phyloP scores from a whole-genome alignment of 306 rosid genomes.

The Trifolium fragiferum region DNA sequence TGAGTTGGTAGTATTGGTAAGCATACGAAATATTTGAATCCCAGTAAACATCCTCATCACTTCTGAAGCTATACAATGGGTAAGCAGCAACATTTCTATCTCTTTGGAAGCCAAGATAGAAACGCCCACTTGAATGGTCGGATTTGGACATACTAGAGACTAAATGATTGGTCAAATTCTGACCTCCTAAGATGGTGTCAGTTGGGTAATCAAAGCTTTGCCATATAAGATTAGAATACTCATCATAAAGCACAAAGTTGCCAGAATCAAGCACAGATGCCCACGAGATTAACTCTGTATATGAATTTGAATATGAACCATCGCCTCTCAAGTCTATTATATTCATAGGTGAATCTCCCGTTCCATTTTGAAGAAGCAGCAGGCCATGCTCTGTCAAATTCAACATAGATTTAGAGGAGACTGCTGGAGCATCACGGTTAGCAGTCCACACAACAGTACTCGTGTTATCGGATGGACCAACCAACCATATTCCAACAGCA shows the following conservation, averaged over 20 bases:
- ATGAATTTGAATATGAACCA: no score
- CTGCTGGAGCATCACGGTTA: conserved; percentile 11
- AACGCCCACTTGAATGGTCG: conserved; percentile 43
- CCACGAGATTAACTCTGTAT: not conserved
- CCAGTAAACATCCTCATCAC: not conserved
- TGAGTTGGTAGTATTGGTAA: not conserved
- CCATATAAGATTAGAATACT: conserved; percentile 27
- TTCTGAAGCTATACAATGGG: not conserved
- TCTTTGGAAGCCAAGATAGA: fast-evolving
- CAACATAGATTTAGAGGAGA: conserved; percentile 23
- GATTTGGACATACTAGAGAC: conserved; percentile 37
- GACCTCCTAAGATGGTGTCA: conserved; percentile 50
- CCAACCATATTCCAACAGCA: conserved; percentile 47
- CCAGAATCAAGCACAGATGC: conserved; percentile 52
- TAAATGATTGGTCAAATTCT: not conserved
- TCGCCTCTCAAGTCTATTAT: not conserved
- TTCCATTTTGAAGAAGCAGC: not conserved
- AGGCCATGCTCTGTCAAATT: conserved; percentile 27
- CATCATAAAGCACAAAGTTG: conserved; percentile 45
- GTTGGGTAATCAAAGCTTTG: conserved; percentile 43
- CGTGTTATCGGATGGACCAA: not conserved
- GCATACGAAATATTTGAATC: not conserved
- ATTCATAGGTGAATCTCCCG: not conserved
- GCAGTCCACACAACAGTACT: conserved; percentile 49
- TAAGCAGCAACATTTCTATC: conserved; percentile 36